Base-by-base conservation (phyloP, 2,329 filamentous ascomycete species). In the Colletotrichum noveboracense region DNA sequence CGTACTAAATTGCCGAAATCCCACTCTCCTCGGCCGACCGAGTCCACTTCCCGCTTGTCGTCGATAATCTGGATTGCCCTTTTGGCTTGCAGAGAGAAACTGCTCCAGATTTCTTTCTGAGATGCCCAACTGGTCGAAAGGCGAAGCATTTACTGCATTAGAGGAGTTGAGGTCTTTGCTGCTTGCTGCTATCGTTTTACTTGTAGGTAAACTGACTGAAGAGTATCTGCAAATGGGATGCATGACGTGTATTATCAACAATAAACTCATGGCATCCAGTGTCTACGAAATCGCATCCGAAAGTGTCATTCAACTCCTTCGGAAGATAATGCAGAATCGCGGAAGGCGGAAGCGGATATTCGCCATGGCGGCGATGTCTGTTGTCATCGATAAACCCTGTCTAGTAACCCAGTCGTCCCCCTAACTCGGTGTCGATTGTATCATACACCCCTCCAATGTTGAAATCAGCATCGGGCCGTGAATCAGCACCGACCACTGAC, bases 341-440 rank as follows among this genome's bases (percentile, higher is more conserved):
- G 66, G 58, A 66, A 65, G 32, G 6, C 56, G 36, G 67, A 26
- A 48, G 26, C 56, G 56, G 55, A 43, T 5, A 70, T 74, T 74
- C 66, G 71, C 66, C 61, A 74, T 66, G 67, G 4, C 34, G 61
- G 52, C 24, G 48, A 58, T 28, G n/a, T 38, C 36, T 74, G 71
- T 71, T 74, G 71, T 61, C 60, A 74, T 74, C 36, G 61, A 52
- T 3, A 38, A 70, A 74, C 71, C 71, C 71, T 71, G 71, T 32
- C 36, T 24, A 7, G 36, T 21, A 18, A 18, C 36, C 43, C 21
- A 61, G 24, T 60, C 18, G 48, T 18, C 32, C 30, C 48, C 48
- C 52, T 68, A 55, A 48, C 34, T 61, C 36, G 18, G 43, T 16
- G 16, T 16, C 24, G 60, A 70, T 71, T 71, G 60, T 74, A 64